Evolutionary conservation across 768 basidiomycete genomes (phyloP).

Genomic region (Suillus americanus): DNA sequence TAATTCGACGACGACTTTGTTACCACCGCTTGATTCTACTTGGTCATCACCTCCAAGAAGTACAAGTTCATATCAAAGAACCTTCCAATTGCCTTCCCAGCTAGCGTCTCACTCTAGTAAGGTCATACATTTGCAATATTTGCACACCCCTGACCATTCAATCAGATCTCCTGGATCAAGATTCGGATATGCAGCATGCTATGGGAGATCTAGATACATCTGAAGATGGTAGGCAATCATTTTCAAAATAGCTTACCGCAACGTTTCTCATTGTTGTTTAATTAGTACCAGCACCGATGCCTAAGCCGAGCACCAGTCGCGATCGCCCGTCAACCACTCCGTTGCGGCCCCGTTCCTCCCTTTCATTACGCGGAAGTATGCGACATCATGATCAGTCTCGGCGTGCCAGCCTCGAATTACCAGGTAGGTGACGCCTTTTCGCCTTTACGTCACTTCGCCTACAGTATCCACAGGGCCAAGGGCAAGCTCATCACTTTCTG

Average conservation of each 20-base stretch:
- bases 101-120: constrained; percentile 55
- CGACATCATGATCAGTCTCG: constrained; percentile 10
- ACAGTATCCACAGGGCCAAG: constrained; percentile 25
- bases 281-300: constrained; percentile 16
- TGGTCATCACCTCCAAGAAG: constrained; percentile 46
- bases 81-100: constrained; percentile 55
- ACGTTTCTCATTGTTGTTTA: background rate
- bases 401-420: constrained; percentile 14
- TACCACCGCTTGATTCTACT: constrained; percentile 39
- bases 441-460: constrained; percentile 4
- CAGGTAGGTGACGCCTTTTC: constrained; percentile 15
- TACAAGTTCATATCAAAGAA: constrained; percentile 53
- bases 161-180: constrained; percentile 64
- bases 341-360: constrained; percentile 13
- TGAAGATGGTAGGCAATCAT: constrained; percentile 37
- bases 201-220: constrained; percentile 57
- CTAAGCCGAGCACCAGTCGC: constrained; percentile 7
- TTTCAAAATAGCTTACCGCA: background rate
- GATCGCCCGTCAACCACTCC: constrained; percentile 6
- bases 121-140: constrained; percentile 14
- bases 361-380: constrained; percentile 13
- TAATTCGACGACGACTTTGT: constrained; percentile 30
- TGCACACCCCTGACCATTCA: constrained; percentile 6
- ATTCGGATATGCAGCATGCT: constrained; percentile 71
- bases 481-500: constrained; percentile 27